Evolutionary conservation across 2,329 filamentous ascomycete species (phyloP).

Genomic region (Fusarium ramigenum): DNA sequence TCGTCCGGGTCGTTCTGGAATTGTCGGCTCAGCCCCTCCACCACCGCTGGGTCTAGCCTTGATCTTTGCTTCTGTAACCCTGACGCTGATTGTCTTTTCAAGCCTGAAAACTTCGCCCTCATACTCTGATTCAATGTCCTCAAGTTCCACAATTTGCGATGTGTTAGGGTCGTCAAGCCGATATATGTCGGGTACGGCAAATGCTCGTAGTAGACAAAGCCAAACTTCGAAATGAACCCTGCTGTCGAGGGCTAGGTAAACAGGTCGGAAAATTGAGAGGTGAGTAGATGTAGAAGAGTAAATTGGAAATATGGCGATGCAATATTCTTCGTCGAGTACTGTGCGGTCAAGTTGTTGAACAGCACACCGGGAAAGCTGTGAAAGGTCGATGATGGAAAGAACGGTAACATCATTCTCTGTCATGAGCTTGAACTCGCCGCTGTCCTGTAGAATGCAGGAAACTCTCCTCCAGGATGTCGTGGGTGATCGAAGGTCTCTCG

Average conservation of each 20-base stretch:
- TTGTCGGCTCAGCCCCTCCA: slow-evolving; percentile 28
- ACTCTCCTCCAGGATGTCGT: slow-evolving; percentile 82
- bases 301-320: slow-evolving; percentile 93
- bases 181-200: slow-evolving; percentile 92
- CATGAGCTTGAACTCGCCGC: slow-evolving; percentile 91
- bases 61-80: slow-evolving; percentile 71
- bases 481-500: slow-evolving; percentile 62
- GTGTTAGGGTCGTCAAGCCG: slow-evolving; percentile 62
- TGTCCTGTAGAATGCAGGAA: slow-evolving; percentile 93
- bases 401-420: slow-evolving; percentile 85
- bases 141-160: slow-evolving; percentile 55
- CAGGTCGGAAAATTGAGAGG: slow-evolving; percentile 81
- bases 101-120: slow-evolving; percentile 66
- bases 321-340: slow-evolving; percentile 91
- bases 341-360: slow-evolving; percentile 91
- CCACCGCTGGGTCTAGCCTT: slow-evolving; percentile 49
- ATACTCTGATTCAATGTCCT: slow-evolving; percentile 51
- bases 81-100: slow-evolving; percentile 67
- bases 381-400: slow-evolving; percentile 84
- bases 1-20: slow-evolving; percentile 34
- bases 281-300: slow-evolving; percentile 81
- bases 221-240: slow-evolving; percentile 95
- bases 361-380: slow-evolving; percentile 87
- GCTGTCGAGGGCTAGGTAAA: slow-evolving; percentile 88
- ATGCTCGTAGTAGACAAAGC: slow-evolving; percentile 91